phyloP scores from a whole-genome alignment of 2,329 filamentous ascomycete species.

The Beauveria scarabaeidicola region DNA sequence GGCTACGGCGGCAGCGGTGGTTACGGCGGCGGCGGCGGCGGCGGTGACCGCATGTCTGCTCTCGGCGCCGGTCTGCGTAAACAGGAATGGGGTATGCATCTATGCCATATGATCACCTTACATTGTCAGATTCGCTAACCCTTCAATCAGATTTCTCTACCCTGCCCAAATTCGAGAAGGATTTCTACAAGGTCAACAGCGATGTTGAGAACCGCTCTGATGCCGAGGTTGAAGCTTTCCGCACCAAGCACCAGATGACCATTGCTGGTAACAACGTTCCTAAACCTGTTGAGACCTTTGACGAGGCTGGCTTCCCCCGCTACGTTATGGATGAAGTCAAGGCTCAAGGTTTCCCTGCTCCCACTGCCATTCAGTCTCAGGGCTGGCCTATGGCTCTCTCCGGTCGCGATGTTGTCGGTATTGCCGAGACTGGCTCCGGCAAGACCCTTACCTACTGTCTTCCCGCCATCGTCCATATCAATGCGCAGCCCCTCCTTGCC shows the following conservation, averaged over 20 bases:
- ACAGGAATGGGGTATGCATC: constrained; percentile 73
- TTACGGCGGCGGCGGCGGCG: constrained; percentile 42
- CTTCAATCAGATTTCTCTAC: constrained; percentile 55
- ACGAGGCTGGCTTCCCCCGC: constrained; percentile 91
- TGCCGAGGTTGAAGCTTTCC: constrained; percentile 80
- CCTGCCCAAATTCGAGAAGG: constrained; percentile 96
- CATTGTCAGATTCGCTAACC: constrained; percentile 22
- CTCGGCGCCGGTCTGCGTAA: constrained; percentile 82
- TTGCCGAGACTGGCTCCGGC: constrained; percentile 97
- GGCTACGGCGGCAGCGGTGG: constrained; percentile 27
- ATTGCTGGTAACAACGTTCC: constrained; percentile 74
- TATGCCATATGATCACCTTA: constrained; percentile 12
- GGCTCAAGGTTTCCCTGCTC: constrained; percentile 87
- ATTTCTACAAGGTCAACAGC: constrained; percentile 94
- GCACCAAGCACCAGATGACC: constrained; percentile 75
- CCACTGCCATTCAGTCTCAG: constrained; percentile 94
- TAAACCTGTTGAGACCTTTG: constrained; percentile 92
- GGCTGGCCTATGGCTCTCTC: constrained; percentile 99
- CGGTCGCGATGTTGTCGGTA: constrained; percentile 96
- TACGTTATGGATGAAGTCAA: constrained; percentile 99
- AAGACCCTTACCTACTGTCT: constrained; percentile 99
- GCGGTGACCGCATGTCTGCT: constrained; percentile 89
- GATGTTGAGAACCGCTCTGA: constrained; percentile 65
- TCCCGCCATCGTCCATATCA: constrained; percentile 98
- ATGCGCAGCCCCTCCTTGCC: constrained; percentile 91